These are phyloP conservation scores for Leucocoprinus leucothites DNA, from an alignment of 768 basidiomycete genomes.

Conservation along the genomic window DNA sequence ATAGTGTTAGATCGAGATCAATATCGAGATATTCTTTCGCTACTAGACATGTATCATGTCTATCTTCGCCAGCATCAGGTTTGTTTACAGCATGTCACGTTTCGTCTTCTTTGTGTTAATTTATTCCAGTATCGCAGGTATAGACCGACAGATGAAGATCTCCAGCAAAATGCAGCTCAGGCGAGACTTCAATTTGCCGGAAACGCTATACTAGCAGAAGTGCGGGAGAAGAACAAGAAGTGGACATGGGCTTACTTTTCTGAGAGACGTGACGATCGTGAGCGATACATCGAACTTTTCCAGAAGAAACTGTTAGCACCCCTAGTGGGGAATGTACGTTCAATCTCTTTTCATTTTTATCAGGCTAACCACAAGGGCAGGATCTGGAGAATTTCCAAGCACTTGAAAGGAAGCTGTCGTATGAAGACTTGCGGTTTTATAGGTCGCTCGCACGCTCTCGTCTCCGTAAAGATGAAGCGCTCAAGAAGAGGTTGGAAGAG, in stretches of 20 bases:
- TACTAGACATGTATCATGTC: slow-evolving; percentile 96
- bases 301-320: slow-evolving; percentile 64
- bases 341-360: slow-evolving; percentile 1
- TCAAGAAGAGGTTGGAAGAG: slow-evolving; percentile 67
- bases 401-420: slow-evolving; percentile 81
- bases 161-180: slow-evolving; percentile 54
- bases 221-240: slow-evolving; percentile 76
- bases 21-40: slow-evolving; percentile 88
- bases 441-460: slow-evolving; percentile 90
- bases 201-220: slow-evolving; percentile 74
- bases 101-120: slow-evolving; percentile 7
- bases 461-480: slow-evolving; percentile 79
- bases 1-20: slow-evolving; percentile 90
- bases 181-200: slow-evolving; percentile 78
- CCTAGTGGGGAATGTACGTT: slow-evolving; percentile 52
- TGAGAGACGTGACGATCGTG: slow-evolving; percentile 84
- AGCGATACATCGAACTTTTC: slow-evolving; percentile 80
- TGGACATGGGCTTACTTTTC: slow-evolving; percentile 95
- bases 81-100: slow-evolving; percentile 16
- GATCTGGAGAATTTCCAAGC: slow-evolving; percentile 44
- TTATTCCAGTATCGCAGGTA: slow-evolving; percentile 75
- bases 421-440: slow-evolving; percentile 97
- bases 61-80: slow-evolving; percentile 85
- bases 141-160: slow-evolving; percentile 62
- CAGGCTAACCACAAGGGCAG: slow-evolving; percentile 38